Base-by-base conservation (phyloP, 1,284 basidiomycete species). In the Neonothopanus nambi region DNA sequence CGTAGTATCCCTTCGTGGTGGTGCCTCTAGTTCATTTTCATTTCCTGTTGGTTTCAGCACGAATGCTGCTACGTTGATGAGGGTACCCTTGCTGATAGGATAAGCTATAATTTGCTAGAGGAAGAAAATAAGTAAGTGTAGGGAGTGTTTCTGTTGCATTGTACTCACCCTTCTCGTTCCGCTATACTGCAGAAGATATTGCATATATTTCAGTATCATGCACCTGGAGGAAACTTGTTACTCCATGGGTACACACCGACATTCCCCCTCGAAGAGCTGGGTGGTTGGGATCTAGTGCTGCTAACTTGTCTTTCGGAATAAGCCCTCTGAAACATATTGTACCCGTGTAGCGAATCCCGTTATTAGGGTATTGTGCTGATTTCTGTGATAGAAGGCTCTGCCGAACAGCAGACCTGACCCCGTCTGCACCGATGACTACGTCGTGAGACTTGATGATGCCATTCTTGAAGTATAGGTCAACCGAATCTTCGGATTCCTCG, bases 391-490 rank as follows among this genome's bases (percentile, higher is more conserved):
- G 13, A 3, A 57, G 28, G 26, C 44, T 28, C 24, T 36, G 35
- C 28, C 65, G 56, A 5, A 59, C 47, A 3, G 57, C 59, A 6
- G 63, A 65, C 43, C 59, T 60, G 42, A 66, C 58, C 0, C 81
- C 80, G 55, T 82, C 80, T 0, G 78, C 77, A 23, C 77, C 80
- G 26, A 82, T 64, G 20, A 82, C 69, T 12, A 81, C 43, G 54
- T 82, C 78, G 59, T 74, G 78, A 2, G 65, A 62, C 2, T 72
- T 70, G 0, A 64, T 65, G 1, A 70, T 63, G 3, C 76, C 78
- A 53, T 81, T 77, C 5, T 65, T 39, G 58, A 82, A 82, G 9
- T 63, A 57, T 20, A 82, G 59, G 5, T 56, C 63, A 15, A 80
- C 68, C 1, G 57, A 52, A 12, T 63, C 59, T 36, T 41, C 49